Conservation (phyloP, 2,329 filamentous ascomycete species). For the Rhexocercosporidium sp. region DNA sequence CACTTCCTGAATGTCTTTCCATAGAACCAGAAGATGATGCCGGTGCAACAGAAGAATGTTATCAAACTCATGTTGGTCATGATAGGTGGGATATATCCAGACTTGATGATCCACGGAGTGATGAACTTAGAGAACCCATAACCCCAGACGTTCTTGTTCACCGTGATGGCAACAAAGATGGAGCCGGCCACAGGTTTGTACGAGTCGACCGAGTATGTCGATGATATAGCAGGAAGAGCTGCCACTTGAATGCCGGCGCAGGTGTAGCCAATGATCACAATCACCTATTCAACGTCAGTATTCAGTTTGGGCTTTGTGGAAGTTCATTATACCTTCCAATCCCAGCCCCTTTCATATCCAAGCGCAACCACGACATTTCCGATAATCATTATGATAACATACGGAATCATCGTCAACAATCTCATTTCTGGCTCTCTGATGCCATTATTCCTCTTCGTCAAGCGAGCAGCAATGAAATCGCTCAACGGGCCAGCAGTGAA, state of each 20-base stretch:
- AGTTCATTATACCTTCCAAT: slow-evolving; percentile 51
- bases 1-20: slow-evolving; percentile 63
- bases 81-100: slow-evolving; percentile 60
- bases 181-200: slow-evolving; percentile 67
- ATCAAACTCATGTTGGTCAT: slow-evolving; percentile 63
- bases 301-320: neutral
- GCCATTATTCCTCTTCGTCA: slow-evolving; percentile 40
- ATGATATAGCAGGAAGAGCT: slow-evolving; percentile 61
- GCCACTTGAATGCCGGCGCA: slow-evolving; percentile 63
- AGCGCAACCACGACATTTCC: slow-evolving; percentile 61
- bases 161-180: slow-evolving; percentile 64
- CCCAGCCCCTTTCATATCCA: slow-evolving; percentile 58
- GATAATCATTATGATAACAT: slow-evolving; percentile 48
- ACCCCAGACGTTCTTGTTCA: slow-evolving; percentile 69
- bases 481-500: slow-evolving; percentile 54
- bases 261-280: slow-evolving; percentile 63
- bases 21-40: slow-evolving; percentile 60
- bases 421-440: slow-evolving; percentile 47
- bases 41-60: slow-evolving; percentile 55
- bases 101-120: slow-evolving; percentile 54
- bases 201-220: slow-evolving; percentile 62
- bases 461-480: slow-evolving; percentile 43
- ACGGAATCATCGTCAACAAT: slow-evolving; percentile 42
- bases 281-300: slow-evolving; percentile 29
- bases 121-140: slow-evolving; percentile 64